A percentile compares a stretch with the other conserved stretches of the same genome.
Conservation (phyloP, 495 filamentous ascomycete genomes). For the Neurospora discreta region DNA sequence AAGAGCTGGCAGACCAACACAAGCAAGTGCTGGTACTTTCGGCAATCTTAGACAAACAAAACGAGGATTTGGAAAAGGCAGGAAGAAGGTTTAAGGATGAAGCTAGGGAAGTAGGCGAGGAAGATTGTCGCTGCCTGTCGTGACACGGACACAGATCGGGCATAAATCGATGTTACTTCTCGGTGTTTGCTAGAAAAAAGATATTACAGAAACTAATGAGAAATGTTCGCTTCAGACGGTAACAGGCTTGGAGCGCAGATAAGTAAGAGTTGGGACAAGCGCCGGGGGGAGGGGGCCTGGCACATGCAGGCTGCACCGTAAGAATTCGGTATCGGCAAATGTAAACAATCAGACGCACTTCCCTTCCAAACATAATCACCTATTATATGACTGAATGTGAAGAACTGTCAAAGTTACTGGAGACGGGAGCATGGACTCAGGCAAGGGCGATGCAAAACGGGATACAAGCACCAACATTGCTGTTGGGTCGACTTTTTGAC, state of each 20-base stretch:
- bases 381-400: not conserved
- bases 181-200: not conserved
- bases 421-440: not conserved
- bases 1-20: too few species aligned
- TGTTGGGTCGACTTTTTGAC: not conserved
- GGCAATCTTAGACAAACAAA: too few species aligned
- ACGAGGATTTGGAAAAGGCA: not conserved
- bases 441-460: not conserved
- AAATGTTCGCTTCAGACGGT: not conserved
- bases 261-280: not conserved
- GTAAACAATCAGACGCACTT: not conserved
- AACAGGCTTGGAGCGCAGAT: not conserved
- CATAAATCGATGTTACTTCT: not conserved
- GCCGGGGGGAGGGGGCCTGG: not conserved
- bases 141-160: not conserved
- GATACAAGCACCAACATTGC: not conserved
- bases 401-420: not conserved
- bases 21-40: too few species aligned
- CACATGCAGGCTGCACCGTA: not conserved
- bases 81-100: too few species aligned
- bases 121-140: not conserved
- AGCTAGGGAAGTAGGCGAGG: not conserved
- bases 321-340: not conserved
- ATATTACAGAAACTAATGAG: not conserved
- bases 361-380: not conserved